Conservation (phyloP, 192 early-diverging fungal genomes). For the Coemansia javaensis region DNA sequence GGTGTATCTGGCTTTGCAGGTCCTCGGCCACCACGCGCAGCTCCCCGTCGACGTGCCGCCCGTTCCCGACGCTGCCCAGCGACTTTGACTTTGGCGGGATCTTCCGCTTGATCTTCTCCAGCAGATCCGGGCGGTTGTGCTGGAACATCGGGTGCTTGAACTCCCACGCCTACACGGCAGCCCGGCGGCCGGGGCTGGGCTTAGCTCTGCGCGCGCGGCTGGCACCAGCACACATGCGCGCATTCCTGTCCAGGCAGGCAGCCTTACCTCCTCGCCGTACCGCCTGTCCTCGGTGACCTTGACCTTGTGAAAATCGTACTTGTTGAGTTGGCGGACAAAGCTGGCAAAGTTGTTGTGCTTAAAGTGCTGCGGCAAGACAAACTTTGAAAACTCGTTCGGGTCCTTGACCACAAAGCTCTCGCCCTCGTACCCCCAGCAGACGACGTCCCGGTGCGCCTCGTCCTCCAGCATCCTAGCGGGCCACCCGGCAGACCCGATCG, state of each 20-base stretch:
- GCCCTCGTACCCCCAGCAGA: slow-evolving; percentile 74
- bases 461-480: slow-evolving; percentile 47
- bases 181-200: too few relatives aligned
- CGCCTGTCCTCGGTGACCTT: slow-evolving; percentile 50
- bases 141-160: slow-evolving; percentile 84
- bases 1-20: slow-evolving; percentile 47
- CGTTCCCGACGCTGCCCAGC: slow-evolving; percentile 34
- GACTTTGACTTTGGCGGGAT: slow-evolving; percentile 51
- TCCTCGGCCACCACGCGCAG: slow-evolving; percentile 42
- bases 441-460: slow-evolving; percentile 46
- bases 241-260: too few relatives aligned
- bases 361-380: slow-evolving; percentile 78
- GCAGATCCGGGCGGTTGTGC: slow-evolving; percentile 61
- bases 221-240: not conserved
- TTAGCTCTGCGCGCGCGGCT: not conserved
- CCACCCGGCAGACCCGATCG: too few relatives aligned
- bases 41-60: slow-evolving; percentile 33
- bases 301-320: slow-evolving; percentile 80
- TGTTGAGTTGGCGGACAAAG: slow-evolving; percentile 86
- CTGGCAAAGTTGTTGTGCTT: slow-evolving; percentile 91
- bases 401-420: slow-evolving; percentile 86
- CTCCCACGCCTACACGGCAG: slow-evolving; percentile 83
- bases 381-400: slow-evolving; percentile 73
- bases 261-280: slow-evolving; percentile 48
- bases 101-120: slow-evolving; percentile 70